Evolutionary conservation across 192 early-diverging fungal genomes (phyloP), one percentile per base, ranked within the genome.

Genomic region (Lobosporangium transversale): DNA sequence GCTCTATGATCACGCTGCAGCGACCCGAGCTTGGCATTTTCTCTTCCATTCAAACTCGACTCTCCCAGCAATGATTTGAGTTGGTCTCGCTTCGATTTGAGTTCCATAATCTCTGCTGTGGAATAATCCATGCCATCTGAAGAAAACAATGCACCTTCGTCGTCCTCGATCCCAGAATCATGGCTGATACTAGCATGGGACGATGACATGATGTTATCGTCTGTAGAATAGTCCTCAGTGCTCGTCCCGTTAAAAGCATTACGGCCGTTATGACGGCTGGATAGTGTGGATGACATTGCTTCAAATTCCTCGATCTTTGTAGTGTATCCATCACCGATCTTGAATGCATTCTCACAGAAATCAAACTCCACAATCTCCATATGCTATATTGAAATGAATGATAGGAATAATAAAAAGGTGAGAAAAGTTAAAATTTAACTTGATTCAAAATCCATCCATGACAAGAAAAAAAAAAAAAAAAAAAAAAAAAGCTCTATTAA

Each of bases 321-420:
- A 4, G 45, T 36, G 51, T 76, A 76, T 1, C 53, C 58, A 2
- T 62, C 63, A 36, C 60, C 52, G 17, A 76, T 36, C 56, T 76
- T 76, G 59, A 76, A 76, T 27, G 73, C 63, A 59, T 76, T 76
- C 35, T 76, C 73, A 29, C 65, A 76, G 24, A 76, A 76, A 53
- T 76, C 73, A 21, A 67, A 76, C 29, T 53, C 73, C 5, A 76
- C 27, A n/a, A 76, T 54, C 29, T 55, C 58, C 73, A 76, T 66
- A 15, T 67, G 31, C 73, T 76, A 62, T 30, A 9, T 29, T n/a
- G n/a, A n/a, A n/a, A n/a, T n/a, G n/a, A n/a, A n/a, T n/a, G n/a
- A n/a, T n/a, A n/a, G n/a, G 6, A 17, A 5, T 4, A 24, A 66
- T 21, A 64, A 61, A 55, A 40, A 31, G 1, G 10, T 1, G 47